Evolutionary conservation across 2,329 filamentous ascomycete species (phyloP).

Genomic region (Talaromyces funiculosus): DNA sequence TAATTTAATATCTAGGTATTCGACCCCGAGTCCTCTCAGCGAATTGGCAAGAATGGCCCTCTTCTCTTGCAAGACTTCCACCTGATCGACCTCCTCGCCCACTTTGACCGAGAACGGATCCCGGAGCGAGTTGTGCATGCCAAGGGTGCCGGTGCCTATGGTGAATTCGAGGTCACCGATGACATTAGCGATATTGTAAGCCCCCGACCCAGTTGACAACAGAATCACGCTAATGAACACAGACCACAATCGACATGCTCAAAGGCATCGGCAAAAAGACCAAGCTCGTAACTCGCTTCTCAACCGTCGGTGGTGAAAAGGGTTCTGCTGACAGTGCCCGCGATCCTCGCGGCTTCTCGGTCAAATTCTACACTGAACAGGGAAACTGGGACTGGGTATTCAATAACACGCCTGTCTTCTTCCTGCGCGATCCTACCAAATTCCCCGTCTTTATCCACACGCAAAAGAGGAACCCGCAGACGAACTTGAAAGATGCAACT

Average conservation of each 20-base stretch:
- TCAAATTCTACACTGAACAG: conserved; percentile 68
- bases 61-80: conserved; percentile 61
- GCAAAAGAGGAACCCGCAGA: conserved; percentile 67
- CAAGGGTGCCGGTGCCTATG: conserved; percentile 39
- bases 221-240: neutral
- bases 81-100: conserved; percentile 55
- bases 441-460: conserved; percentile 70
- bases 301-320: conserved; percentile 68
- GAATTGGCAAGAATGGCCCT: conserved; percentile 53
- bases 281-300: conserved; percentile 63
- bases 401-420: conserved; percentile 72
- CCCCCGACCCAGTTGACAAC: neutral
- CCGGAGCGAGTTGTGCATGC: conserved; percentile 41
- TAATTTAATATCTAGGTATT: conserved; percentile 34
- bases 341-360: conserved; percentile 65
- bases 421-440: conserved; percentile 67
- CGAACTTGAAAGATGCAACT: conserved; percentile 62
- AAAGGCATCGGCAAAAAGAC: conserved; percentile 63
- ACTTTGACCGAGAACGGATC: conserved; percentile 38
- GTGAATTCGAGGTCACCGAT: conserved; percentile 43
- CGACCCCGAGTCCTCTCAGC: conserved; percentile 49
- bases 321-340: conserved; percentile 66
- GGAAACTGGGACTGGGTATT: conserved; percentile 70
- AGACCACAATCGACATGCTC: conserved; percentile 44
- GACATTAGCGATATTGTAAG: conserved; percentile 45